Conservation (phyloP, 2,329 filamentous ascomycete genomes). For the Trichoderma gracile region DNA sequence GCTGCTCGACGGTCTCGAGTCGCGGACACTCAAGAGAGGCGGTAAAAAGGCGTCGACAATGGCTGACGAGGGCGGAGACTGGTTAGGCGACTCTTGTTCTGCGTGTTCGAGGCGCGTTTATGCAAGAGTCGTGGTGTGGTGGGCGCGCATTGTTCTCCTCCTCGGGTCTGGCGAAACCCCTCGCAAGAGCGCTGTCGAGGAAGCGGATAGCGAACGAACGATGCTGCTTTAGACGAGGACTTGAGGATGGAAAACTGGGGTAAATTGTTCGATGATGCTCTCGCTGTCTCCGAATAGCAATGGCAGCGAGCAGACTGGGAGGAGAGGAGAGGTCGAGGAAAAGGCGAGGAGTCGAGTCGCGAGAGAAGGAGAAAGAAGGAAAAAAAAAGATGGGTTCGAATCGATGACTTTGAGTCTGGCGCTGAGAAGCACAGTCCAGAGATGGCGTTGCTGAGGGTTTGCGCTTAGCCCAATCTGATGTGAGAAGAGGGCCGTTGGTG, state of each 20-base stretch:
- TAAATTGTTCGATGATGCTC: not conserved
- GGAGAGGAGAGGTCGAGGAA: not conserved
- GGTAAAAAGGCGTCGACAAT: not conserved
- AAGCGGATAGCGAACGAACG: not conserved
- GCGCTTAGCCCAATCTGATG: slow-evolving; percentile 23
- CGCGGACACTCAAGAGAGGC: not conserved
- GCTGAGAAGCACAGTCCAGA: slow-evolving; percentile 15
- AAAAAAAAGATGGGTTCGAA: not conserved
- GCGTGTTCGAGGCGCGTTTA: slow-evolving; percentile 19
- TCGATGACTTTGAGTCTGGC: slow-evolving; percentile 1
- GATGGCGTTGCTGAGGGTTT: slow-evolving; percentile 16
- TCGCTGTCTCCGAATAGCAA: not conserved
- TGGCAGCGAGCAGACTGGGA: not conserved
- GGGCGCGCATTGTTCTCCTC: slow-evolving; percentile 25
- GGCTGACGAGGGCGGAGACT: not conserved
- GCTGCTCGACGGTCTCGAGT: not conserved
- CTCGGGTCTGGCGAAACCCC: not conserved
- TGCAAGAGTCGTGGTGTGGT: slow-evolving; percentile 13
- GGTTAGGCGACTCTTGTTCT: not conserved
- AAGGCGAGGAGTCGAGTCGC: no score
- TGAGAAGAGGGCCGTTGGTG: slow-evolving; percentile 3
- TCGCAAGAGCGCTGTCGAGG: slow-evolving; percentile 5
- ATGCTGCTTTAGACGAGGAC: not conserved
- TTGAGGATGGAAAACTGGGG: not conserved
- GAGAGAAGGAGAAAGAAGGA: not conserved